Evolutionary conservation across 148 eudicot species (phyloP), one percentile per base, ranked within the genome.

Genomic region (Rheum nobile): DNA sequence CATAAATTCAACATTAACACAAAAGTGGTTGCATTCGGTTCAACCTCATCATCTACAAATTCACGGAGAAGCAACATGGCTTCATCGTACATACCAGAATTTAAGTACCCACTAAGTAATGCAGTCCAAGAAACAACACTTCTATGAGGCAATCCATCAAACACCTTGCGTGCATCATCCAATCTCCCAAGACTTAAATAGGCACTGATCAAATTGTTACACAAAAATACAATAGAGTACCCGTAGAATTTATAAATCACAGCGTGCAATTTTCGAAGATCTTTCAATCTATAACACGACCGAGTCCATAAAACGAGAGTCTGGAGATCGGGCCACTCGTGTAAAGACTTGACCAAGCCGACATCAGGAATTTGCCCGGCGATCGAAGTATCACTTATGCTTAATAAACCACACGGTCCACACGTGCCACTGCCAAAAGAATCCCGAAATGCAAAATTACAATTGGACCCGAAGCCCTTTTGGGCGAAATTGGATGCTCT

Each of bases 51-150:
- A 37, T 79, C 76, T 22, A 88, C 42, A 84, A 89, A 82, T 26
- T 85, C 85, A 34, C 28, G 19, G 2, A 86, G 78, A 46, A 91
- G 72, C 67, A 54, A 19, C 54, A 91, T 52, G 12, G 89, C 95
- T 71, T 91, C 87, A 16, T 84, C 73, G n/a, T 80, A 75, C 0
- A 84, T 54, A 17, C 92, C 88, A 72, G 73, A 84, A 71, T 77
- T 93, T 73, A 86, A 67, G 79, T 86, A 91, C 72, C 91, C 98
- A 82, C 85, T 86, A 61, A 93, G 86, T 77, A 93, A 80, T 48
- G 94, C 89, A 39, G 91, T 91, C 97, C 98, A 93, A 57, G 97
- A 86, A 77, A 91, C 92, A 81, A 91, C 86, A 77, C 42, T 91
- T 79, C 83, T 77, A 3, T 83, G 86, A 72, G 61, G 59, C 93